Evolutionary conservation across 1,284 basidiomycete species (phyloP).

Genomic region (Trametes polyzona): DNA sequence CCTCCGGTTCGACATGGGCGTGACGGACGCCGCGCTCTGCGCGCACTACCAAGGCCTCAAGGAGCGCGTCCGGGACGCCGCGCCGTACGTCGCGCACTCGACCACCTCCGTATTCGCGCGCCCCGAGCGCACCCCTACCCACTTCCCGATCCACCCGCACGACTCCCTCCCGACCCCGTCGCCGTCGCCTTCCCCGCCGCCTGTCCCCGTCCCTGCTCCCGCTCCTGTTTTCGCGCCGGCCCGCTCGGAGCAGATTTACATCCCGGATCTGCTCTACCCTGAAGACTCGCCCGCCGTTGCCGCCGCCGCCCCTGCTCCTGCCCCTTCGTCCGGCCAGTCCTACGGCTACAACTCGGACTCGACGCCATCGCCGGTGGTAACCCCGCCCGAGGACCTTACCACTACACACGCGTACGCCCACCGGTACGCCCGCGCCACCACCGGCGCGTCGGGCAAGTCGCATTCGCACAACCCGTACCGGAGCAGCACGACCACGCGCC

Average conservation of each 20-base stretch:
- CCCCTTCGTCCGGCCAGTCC: too few relatives aligned
- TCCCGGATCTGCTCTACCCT: slow-evolving; percentile 21
- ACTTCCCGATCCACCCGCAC: slow-evolving; percentile 8
- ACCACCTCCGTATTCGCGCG: slow-evolving; percentile 1
- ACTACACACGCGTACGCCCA: too few relatives aligned
- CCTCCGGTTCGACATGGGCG: slow-evolving; percentile 58
- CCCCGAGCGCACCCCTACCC: slow-evolving; percentile 1
- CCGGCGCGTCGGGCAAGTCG: too few relatives aligned
- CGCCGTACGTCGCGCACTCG: neutral
- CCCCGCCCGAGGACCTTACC: too few relatives aligned
- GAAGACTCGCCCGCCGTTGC: slow-evolving; percentile 18
- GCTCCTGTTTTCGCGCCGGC: neutral
- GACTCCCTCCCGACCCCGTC: too few relatives aligned
- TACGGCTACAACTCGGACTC: too few relatives aligned
- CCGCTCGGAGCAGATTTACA: too few relatives aligned
- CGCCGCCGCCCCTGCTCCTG: too few relatives aligned
- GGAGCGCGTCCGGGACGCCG: slow-evolving; percentile 13
- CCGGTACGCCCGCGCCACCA: too few relatives aligned
- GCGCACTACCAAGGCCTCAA: slow-evolving; percentile 52
- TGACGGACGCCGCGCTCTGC: slow-evolving; percentile 58
- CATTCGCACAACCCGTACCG: too few relatives aligned
- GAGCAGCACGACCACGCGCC: too few relatives aligned
- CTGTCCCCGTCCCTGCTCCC: neutral
- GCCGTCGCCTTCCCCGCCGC: neutral
- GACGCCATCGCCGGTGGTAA: too few relatives aligned